phyloP scores from a whole-genome alignment of 805 yeast genomes.

The Teunomyces panamensis region DNA sequence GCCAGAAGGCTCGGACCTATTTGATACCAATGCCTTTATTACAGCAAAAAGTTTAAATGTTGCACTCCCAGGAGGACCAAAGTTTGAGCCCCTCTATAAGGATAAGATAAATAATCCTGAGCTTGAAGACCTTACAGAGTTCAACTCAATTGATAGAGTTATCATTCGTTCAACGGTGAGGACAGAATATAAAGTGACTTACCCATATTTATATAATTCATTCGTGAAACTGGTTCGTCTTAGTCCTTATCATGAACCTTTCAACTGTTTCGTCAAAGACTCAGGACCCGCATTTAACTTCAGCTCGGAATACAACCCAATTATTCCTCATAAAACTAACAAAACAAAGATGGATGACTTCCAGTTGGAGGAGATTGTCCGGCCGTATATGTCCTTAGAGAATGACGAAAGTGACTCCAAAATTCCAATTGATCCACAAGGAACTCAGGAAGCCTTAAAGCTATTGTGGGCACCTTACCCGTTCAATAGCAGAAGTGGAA shows the following conservation, averaged over 20 bases:
- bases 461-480: conserved; percentile 86
- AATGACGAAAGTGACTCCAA: not conserved
- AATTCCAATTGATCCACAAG: conserved; percentile 36
- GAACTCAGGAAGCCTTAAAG: conserved; percentile 52
- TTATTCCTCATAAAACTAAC: conserved; percentile 25
- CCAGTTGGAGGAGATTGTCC: conserved; percentile 30
- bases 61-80: conserved; percentile 94
- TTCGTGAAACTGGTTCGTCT: conserved; percentile 62
- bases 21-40: conserved; percentile 75
- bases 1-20: conserved; percentile 66
- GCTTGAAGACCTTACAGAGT: conserved; percentile 79
- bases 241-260: conserved; percentile 64
- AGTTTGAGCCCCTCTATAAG: conserved; percentile 80
- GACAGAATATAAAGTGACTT: conserved; percentile 85
- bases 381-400: conserved; percentile 46
- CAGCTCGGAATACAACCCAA: conserved; percentile 55
- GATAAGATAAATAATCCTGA: conserved; percentile 57
- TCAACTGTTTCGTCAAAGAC: conserved; percentile 45
- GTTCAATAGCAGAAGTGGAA: conserved; percentile 71
- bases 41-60: conserved; percentile 89
- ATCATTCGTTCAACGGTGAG: conserved; percentile 74
- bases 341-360: conserved; percentile 31
- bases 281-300: conserved; percentile 59
- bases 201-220: conserved; percentile 80
- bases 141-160: conserved; percentile 83